Conservation (phyloP, 2,329 filamentous ascomycete species). For the Aureobasidium sp. region DNA sequence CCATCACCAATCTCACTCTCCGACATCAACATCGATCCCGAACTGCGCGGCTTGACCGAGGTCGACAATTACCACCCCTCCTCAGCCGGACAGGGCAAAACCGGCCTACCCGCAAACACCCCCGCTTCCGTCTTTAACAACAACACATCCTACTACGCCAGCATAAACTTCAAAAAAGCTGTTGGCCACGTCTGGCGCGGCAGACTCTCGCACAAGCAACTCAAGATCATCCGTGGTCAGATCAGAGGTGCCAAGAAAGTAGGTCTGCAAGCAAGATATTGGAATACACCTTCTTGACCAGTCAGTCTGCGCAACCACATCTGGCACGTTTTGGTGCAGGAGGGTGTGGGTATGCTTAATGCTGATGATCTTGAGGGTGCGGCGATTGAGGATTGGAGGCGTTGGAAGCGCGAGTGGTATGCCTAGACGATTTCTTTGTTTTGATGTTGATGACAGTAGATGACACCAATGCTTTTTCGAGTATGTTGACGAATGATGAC, state of each 20-base stretch:
- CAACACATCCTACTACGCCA: conserved; percentile 60
- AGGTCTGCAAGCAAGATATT: conserved; percentile 49
- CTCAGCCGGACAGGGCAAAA: conserved; percentile 36
- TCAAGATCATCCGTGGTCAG: conserved; percentile 41
- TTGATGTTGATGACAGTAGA: background rate
- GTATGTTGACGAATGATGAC: background rate
- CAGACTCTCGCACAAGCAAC: conserved; percentile 38
- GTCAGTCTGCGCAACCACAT: conserved; percentile 44
- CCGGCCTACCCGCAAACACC: conserved; percentile 27
- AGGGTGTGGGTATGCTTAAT: conserved; percentile 50
- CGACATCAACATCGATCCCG: background rate
- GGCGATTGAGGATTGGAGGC: conserved; percentile 39
- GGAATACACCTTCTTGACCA: conserved; percentile 49
- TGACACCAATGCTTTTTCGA: background rate
- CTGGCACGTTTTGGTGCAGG: conserved; percentile 45
- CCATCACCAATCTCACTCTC: conserved; percentile 3
- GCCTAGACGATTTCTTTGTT: background rate
- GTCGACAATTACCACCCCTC: background rate
- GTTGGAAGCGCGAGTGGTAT: conserved; percentile 15
- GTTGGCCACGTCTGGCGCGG: conserved; percentile 43
- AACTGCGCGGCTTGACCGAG: background rate
- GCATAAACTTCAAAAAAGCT: conserved; percentile 45
- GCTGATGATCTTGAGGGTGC: conserved; percentile 48
- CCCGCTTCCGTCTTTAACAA: conserved; percentile 36
- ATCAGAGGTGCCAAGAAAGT: conserved; percentile 42